Conservation (phyloP, 345 rosid genomes). For the Linum lewisii region DNA sequence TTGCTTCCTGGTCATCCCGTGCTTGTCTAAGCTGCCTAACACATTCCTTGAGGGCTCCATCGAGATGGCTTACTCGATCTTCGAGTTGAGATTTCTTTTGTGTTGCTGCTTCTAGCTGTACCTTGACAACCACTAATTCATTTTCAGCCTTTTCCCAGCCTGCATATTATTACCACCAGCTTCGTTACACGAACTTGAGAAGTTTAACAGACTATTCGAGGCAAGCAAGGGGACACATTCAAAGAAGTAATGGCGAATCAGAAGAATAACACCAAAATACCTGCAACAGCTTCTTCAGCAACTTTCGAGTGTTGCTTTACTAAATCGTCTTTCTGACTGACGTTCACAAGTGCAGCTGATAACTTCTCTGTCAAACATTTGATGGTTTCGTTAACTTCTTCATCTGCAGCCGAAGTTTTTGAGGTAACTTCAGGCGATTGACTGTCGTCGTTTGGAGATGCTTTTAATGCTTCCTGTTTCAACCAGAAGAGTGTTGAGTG, state of each 20-base stretch:
- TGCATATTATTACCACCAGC: conserved; percentile 9
- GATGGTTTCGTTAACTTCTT: conserved; percentile 39
- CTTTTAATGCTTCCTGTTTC: conserved; percentile 50
- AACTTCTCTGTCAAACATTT: conserved; percentile 55
- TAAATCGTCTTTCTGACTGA: conserved; percentile 79
- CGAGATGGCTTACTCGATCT: conserved; percentile 73
- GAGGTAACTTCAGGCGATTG: conserved; percentile 52
- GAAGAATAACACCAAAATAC: too few relatives aligned
- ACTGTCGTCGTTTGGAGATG: conserved; percentile 33
- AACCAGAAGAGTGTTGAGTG: conserved; percentile 9
- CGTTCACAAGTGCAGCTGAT: conserved; percentile 72
- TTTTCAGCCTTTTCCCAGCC: conserved; percentile 97
- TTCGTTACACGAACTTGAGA: neutral
- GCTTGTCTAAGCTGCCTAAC: conserved; percentile 84
- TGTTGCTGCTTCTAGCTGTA: conserved; percentile 47
- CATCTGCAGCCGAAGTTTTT: conserved; percentile 24
- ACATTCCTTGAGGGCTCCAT: conserved; percentile 92
- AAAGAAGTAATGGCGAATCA: too few relatives aligned
- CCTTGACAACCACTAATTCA: conserved; percentile 46
- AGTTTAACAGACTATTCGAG: neutral
- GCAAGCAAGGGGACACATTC: too few relatives aligned
- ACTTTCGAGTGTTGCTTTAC: conserved; percentile 89
- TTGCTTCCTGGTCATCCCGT: conserved; percentile 69
- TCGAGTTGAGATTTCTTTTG: conserved; percentile 44
- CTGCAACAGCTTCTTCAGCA: conserved; percentile 96